A percentile compares a stretch with the other conserved stretches of the same genome.
Conservation (phyloP, 2,329 filamentous ascomycete species). For the Penicillium thymicola region DNA sequence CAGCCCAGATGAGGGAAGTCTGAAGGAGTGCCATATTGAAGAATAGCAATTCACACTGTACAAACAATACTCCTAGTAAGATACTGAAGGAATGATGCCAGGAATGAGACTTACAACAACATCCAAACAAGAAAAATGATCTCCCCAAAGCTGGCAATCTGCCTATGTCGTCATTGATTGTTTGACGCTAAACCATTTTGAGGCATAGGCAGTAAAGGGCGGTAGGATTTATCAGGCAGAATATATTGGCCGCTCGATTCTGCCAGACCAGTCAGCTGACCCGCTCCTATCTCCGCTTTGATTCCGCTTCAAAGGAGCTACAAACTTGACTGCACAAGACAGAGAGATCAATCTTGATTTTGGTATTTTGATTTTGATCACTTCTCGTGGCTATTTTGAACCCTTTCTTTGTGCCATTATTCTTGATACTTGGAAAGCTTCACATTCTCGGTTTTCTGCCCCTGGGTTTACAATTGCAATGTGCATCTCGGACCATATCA, state of each 20-base stretch:
- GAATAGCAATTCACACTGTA: slow-evolving; percentile 4
- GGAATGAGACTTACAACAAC: background rate
- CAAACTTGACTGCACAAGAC: background rate
- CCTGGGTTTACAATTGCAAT: slow-evolving; percentile 10
- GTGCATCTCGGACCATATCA: slow-evolving; percentile 5
- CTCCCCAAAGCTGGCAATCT: background rate
- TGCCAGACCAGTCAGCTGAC: slow-evolving; percentile 5
- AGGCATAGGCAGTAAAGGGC: background rate
- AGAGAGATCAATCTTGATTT: slow-evolving; percentile 1
- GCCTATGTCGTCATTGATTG: slow-evolving; percentile 8
- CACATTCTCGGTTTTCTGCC: background rate
- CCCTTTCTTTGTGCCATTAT: background rate
- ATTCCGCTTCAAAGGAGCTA: slow-evolving; percentile 8
- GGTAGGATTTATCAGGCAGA: background rate
- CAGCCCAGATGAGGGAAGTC: slow-evolving; percentile 88
- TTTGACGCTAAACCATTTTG: background rate
- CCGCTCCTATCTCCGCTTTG: background rate
- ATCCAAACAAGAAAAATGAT: background rate
- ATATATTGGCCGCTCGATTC: background rate
- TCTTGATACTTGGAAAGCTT: background rate
- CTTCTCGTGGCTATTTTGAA: background rate
- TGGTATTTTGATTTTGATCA: background rate
- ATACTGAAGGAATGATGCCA: background rate
- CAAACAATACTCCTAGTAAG: slow-evolving; percentile 4
- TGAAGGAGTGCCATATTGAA: slow-evolving; percentile 67